Evolutionary conservation across 164 flowering plant species (phyloP).

Genomic region (Taxillus chinensis): DNA sequence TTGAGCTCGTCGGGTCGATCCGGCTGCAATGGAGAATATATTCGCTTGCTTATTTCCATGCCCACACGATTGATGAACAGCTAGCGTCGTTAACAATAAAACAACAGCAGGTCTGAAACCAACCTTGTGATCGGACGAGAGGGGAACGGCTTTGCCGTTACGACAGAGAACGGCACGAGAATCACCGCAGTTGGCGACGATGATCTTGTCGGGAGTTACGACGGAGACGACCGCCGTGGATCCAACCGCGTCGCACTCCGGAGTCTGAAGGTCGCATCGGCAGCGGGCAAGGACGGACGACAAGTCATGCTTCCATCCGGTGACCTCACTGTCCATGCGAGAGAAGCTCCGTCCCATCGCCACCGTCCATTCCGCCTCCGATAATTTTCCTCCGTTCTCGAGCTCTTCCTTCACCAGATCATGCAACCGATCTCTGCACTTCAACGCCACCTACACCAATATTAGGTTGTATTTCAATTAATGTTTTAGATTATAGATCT

Average conservation of each 20-base stretch:
- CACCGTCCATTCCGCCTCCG: conserved; percentile 35
- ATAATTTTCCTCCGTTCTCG: conserved; percentile 26
- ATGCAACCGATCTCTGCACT: conserved; percentile 61
- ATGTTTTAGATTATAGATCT: no score
- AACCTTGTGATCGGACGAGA: conserved; percentile 68
- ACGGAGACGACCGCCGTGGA: conserved; percentile 84
- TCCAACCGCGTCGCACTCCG: conserved; percentile 85
- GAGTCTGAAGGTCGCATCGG: conserved; percentile 65
- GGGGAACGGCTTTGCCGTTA: conserved; percentile 46
- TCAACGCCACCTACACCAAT: conserved; percentile 57
- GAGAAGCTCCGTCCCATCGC: conserved; percentile 49
- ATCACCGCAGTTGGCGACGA: conserved; percentile 83
- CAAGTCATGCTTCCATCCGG: conserved; percentile 6
- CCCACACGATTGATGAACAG: conserved; percentile 12
- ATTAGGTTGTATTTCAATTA: not conserved
- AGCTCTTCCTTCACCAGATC: conserved; percentile 62
- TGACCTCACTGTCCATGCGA: conserved; percentile 61
- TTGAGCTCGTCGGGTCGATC: conserved; percentile 73
- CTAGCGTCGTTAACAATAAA: not conserved
- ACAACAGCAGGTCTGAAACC: not conserved
- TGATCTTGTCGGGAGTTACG: conserved; percentile 53
- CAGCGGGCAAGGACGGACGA: conserved; percentile 21
- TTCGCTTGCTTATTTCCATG: conserved; percentile 30
- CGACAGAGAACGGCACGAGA: conserved; percentile 85
- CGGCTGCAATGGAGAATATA: conserved; percentile 34